phyloP scores from a whole-genome alignment of 768 basidiomycete species.

The Clitopilus hobsonii region DNA sequence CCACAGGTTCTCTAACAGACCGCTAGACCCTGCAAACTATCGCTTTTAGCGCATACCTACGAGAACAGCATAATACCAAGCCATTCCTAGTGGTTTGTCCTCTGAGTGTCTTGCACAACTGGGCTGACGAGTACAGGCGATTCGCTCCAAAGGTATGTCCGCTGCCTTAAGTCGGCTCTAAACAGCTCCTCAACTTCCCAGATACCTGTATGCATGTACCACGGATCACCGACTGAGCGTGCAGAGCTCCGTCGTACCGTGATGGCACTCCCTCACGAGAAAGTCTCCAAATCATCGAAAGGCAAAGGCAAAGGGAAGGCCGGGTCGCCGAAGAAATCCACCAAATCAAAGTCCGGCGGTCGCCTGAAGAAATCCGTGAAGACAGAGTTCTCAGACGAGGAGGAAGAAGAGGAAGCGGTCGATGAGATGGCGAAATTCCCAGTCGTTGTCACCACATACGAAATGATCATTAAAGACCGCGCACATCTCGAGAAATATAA shows the following conservation, averaged over 20 bases:
- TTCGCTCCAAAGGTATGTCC: constrained; percentile 73
- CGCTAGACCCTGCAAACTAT: constrained; percentile 90
- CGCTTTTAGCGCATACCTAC: constrained; percentile 86
- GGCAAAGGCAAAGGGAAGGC: constrained; percentile 14
- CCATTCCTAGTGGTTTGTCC: constrained; percentile 92
- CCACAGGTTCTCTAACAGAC: neutral
- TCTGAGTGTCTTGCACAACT: constrained; percentile 89
- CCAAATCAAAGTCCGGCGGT: constrained; percentile 15
- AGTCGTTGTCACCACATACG: constrained; percentile 87
- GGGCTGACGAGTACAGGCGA: constrained; percentile 78
- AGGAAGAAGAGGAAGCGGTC: constrained; percentile 12
- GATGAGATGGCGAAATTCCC: constrained; percentile 44
- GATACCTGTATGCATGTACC: constrained; percentile 90
- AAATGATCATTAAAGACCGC: constrained; percentile 86
- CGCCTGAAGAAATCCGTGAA: constrained; percentile 11
- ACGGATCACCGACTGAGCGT: constrained; percentile 79
- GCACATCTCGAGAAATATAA: constrained; percentile 54
- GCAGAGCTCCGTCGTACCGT: constrained; percentile 68
- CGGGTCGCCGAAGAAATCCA: constrained; percentile 11
- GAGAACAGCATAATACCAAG: constrained; percentile 61
- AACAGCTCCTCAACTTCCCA: constrained; percentile 17
- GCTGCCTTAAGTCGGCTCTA: neutral
- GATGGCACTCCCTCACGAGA: constrained; percentile 34
- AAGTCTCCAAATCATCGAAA: constrained; percentile 2
- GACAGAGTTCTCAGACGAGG: constrained; percentile 13